phyloP scores from a whole-genome alignment of 805 yeast genomes.

The Candida rishiriensis region DNA sequence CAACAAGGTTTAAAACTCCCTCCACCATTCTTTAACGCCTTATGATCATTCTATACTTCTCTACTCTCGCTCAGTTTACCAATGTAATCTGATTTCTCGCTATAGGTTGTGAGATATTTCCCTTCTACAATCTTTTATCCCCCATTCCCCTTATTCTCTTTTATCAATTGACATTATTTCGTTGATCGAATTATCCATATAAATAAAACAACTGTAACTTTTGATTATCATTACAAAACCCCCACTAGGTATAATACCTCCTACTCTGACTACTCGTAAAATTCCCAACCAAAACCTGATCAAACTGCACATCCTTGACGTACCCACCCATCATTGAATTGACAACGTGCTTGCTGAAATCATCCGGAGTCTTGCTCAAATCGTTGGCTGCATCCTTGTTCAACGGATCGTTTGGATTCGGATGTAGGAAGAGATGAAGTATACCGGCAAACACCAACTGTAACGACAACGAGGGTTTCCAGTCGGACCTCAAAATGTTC shows the following conservation, averaged over 20 bases:
- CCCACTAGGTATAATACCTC: neutral
- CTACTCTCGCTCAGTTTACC: too few relatives aligned
- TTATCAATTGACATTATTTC: neutral
- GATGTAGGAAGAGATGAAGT: slow-evolving; percentile 80
- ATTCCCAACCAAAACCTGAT: slow-evolving; percentile 41
- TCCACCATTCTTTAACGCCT: too few relatives aligned
- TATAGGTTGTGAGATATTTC: too few relatives aligned
- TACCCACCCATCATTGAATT: slow-evolving; percentile 70
- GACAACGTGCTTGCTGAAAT: slow-evolving; percentile 54
- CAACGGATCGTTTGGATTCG: slow-evolving; percentile 88
- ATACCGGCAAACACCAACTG: slow-evolving; percentile 81
- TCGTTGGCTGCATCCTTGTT: slow-evolving; percentile 83
- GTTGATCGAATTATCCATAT: neutral
- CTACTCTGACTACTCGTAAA: neutral
- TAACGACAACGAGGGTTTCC: slow-evolving; percentile 89
- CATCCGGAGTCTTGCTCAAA: slow-evolving; percentile 38
- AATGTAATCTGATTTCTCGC: too few relatives aligned
- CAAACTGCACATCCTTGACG: slow-evolving; percentile 56
- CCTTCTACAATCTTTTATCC: too few relatives aligned
- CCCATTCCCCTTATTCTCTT: too few relatives aligned
- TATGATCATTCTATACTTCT: too few relatives aligned
- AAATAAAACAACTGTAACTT: too few relatives aligned
- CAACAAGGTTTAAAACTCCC: slow-evolving; percentile 6
- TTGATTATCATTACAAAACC: too few relatives aligned
- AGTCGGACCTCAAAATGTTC: slow-evolving; percentile 88